These are phyloP conservation scores for Medicago arabica DNA, from an alignment of 306 rosid species.

Conservation along the genomic window DNA sequence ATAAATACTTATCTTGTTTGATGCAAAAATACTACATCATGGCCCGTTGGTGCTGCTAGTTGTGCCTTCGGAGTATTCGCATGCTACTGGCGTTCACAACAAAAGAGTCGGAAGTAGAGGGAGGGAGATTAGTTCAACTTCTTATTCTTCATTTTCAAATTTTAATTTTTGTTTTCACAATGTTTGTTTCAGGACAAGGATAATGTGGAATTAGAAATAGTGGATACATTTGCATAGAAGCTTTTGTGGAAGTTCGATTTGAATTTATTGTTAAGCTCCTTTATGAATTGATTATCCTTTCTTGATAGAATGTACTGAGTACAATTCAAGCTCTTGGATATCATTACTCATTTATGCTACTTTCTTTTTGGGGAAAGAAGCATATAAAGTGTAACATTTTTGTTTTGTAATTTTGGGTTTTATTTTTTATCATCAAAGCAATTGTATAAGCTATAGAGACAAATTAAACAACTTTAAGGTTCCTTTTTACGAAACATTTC, in stretches of 20 bases:
- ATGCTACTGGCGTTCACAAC: conserved; percentile 98
- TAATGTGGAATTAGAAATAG: conserved; percentile 72
- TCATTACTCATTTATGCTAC: conserved; percentile 43
- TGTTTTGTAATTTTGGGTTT: conserved; percentile 43
- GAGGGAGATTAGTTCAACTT: conserved; percentile 36
- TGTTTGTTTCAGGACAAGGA: conserved; percentile 90
- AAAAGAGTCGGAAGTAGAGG: conserved; percentile 90
- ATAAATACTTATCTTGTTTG: no score
- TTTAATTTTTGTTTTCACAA: conserved; percentile 41
- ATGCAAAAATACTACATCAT: no score
- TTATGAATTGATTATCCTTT: conserved; percentile 32
- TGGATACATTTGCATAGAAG: conserved; percentile 41
- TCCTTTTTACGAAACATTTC: no score
- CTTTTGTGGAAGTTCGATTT: conserved; percentile 42
- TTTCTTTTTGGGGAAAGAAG: conserved; percentile 42
- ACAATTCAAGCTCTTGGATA: conserved; percentile 47
- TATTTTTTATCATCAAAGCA: conserved; percentile 28
- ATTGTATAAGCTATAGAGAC: conserved; percentile 36
- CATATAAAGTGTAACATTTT: conserved; percentile 45
- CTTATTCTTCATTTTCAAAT: conserved; percentile 36
- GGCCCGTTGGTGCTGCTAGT: no score
- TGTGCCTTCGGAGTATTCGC: conserved; percentile 98
- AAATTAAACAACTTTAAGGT: not conserved
- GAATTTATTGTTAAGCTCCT: conserved; percentile 18
- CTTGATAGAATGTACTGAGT: conserved; percentile 62